Evolutionary conservation across 106 monocot genomes (phyloP), one percentile per base, ranked within the genome.

Genomic region (Triglochin maritima): DNA sequence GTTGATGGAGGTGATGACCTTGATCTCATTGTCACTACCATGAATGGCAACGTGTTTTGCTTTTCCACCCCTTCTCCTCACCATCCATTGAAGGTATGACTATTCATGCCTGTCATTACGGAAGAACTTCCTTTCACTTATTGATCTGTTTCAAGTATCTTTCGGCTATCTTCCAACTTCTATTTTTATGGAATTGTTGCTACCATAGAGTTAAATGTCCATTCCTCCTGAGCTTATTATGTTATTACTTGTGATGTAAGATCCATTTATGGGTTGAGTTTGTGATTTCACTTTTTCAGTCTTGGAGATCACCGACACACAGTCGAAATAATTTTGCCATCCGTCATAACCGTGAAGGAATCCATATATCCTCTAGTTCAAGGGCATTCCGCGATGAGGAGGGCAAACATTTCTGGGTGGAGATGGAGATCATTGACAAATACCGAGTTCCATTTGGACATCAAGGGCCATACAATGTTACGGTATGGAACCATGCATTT

Each of bases 1-100:
- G 79, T 98, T 71, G 98, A 98, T 81, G 98, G 98, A 79, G 98
- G 98, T 70, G 98, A 98, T 72, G 98, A 98, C 77, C 88, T 99
- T 53, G 98, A 99, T 80, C 84, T 99, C 60, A 75, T 99, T 72
- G 92, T 99, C 47, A 68, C 89, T n/a, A 99, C 98, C 58, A 99
- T 99, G 98, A 99, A 99, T 78, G 98, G 98, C 74, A 99, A 99
- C 74, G 92, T 92, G 1, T 92, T 89, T 64, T 99, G 98, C 75
- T 99, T 99, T 67, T 99, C 98, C 2, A 89, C 92, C 53, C 77
- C 92, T 15, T 78, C 86, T 2, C 84, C 81, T 3, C 92, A 99
- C 64, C 92, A 92, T 79, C 89, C 98, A 47, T 74, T 99, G 47
- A 99, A 99, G 92, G 98, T 84, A 43, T 10, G 66, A 41, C 11